A percentile compares a stretch with the other conserved stretches of the same genome.
Conservation (phyloP, 179 eudicot species). For the Dionaea muscipula region DNA sequence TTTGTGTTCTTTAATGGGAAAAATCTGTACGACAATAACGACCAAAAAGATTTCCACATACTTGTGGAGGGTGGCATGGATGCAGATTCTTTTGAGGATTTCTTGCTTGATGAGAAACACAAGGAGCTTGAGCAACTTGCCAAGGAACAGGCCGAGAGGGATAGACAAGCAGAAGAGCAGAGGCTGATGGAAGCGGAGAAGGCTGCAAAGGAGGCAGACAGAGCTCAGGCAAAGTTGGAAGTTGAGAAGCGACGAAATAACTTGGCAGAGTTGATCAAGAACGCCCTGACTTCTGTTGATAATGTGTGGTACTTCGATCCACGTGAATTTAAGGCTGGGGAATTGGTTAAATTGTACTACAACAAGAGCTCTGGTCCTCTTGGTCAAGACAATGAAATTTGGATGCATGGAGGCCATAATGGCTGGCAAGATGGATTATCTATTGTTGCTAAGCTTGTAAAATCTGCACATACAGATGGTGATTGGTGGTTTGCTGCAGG, state of each 20-base stretch:
- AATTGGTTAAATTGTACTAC: conserved; percentile 56
- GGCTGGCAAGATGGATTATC: conserved; percentile 73
- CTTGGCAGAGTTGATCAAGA: conserved; percentile 34
- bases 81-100: conserved; percentile 60
- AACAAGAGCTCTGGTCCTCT: conserved; percentile 78
- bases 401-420: conserved; percentile 93
- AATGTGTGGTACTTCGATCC: conserved; percentile 70
- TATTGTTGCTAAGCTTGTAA: conserved; percentile 49
- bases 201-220: conserved; percentile 74
- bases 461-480: conserved; percentile 42
- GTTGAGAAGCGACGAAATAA: conserved; percentile 37
- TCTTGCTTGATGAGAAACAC: conserved; percentile 84
- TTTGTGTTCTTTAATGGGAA: conserved; percentile 81
- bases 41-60: conserved; percentile 65
- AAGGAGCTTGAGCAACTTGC: conserved; percentile 67
- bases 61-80: conserved; percentile 70
- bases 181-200: conserved; percentile 59
- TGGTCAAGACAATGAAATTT: conserved; percentile 56
- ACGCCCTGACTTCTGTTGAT: conserved; percentile 31
- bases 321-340: conserved; percentile 47
- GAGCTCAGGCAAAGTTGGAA: conserved; percentile 66
- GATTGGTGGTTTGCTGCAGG: conserved; percentile 96
- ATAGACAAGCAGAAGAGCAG: conserved; percentile 68
- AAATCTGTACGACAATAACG: conserved; percentile 83
- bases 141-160: conserved; percentile 63